phyloP scores from a whole-genome alignment of 352 stramenopile species.

The Pythium folliculosum region DNA sequence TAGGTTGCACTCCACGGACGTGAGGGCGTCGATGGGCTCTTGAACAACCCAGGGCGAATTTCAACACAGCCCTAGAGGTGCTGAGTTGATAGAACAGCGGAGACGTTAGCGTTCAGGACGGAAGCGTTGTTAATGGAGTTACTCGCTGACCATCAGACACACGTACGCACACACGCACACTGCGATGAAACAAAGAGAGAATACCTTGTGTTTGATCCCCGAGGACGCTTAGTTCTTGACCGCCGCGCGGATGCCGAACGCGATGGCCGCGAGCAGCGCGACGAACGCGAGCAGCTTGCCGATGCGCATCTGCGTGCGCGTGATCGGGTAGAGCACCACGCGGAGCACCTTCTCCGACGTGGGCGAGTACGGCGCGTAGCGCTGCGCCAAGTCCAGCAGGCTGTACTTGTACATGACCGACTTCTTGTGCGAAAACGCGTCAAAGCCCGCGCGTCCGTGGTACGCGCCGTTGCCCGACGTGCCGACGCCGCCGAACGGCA shows the following conservation, averaged over 20 bases:
- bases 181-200: no score
- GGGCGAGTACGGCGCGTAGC: constrained; percentile 57
- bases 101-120: no score
- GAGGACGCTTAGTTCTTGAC: constrained; percentile 12
- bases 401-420: constrained; percentile 69
- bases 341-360: constrained; percentile 39
- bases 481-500: constrained; percentile 43
- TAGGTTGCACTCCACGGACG: no score
- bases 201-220: no score
- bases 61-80: no score
- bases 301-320: constrained; percentile 42
- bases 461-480: constrained; percentile 80
- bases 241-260: constrained; percentile 13
- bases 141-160: no score
- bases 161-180: no score
- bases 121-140: no score
- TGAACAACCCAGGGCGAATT: no score
- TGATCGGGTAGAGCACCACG: constrained; percentile 48
- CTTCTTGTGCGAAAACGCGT: constrained; percentile 75
- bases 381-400: constrained; percentile 55
- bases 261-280: constrained; percentile 17
- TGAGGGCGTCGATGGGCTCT: no score
- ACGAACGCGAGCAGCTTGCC: constrained; percentile 31
- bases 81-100: no score
- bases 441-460: constrained; percentile 81